phyloP scores from a whole-genome alignment of 129 eudicot genomes.

The Helianthus tuberosus region DNA sequence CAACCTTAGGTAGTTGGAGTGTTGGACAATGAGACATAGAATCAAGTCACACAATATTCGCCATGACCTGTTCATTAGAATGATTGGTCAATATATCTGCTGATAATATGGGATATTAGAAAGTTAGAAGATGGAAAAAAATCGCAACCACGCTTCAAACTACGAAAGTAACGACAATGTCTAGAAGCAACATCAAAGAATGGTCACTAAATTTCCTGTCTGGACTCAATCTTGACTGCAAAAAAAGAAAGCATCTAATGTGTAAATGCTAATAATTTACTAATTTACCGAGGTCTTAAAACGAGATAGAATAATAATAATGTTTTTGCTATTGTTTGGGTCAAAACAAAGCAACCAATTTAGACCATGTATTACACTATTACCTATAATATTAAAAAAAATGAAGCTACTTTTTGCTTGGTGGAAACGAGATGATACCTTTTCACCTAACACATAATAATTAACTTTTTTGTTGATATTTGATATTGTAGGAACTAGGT shows the following conservation, averaged over 20 bases:
- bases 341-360: conserved; percentile 12
- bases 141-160: neutral
- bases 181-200: conserved; percentile 17
- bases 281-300: too few relatives aligned
- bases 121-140: neutral
- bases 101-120: neutral
- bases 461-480: conserved; percentile 12
- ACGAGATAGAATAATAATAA: too few relatives aligned
- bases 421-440: conserved; percentile 30
- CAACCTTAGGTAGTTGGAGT: conserved; percentile 1
- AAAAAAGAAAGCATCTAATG: neutral
- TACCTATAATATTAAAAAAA: conserved; percentile 19
- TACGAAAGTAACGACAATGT: neutral
- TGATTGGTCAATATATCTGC: conserved; percentile 1
- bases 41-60: neutral
- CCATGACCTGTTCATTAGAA: conserved; percentile 10
- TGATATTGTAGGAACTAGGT: too few relatives aligned
- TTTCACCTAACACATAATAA: conserved; percentile 29
- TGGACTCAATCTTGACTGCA: neutral
- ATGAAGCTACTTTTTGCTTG: conserved; percentile 27
- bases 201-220: conserved; percentile 16
- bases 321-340: too few relatives aligned
- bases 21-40: neutral
- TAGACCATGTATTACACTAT: conserved; percentile 19
- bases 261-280: neutral